A percentile compares a stretch with the other conserved stretches of the same genome.
Evolutionary conservation across 2,329 filamentous ascomycete genomes (phyloP).

Genomic region (Aspergillus brunneoviolaceus): DNA sequence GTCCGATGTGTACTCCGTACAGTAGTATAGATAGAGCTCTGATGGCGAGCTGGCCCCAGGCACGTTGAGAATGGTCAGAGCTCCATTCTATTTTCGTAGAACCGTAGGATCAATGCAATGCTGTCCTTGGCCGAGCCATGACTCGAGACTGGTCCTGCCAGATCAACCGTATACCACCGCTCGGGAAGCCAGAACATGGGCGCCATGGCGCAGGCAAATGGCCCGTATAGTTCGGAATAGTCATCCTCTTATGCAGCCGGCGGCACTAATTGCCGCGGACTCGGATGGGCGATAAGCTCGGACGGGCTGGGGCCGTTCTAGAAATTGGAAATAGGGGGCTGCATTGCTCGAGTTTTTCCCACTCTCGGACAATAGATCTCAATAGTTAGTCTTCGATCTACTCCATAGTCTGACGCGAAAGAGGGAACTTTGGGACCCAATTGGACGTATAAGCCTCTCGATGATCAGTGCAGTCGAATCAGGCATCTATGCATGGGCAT

Average conservation of each 20-base stretch:
- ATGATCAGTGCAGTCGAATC: neutral
- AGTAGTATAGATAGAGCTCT: neutral
- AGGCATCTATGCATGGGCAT: neutral
- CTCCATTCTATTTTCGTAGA: neutral
- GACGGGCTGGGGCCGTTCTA: neutral
- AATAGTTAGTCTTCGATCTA: neutral
- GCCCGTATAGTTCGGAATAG: neutral
- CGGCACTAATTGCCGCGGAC: neutral
- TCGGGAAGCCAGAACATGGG: neutral
- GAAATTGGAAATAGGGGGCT: neutral
- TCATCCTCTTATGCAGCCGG: neutral
- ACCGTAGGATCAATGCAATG: neutral
- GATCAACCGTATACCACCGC: neutral
- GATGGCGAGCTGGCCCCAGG: neutral
- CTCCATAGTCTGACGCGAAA: neutral
- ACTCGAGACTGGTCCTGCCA: neutral
- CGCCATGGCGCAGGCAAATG: neutral
- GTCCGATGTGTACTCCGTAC: too few species aligned
- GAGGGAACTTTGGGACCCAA: neutral
- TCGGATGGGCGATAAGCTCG: neutral
- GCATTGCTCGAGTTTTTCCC: neutral
- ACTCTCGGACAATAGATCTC: neutral
- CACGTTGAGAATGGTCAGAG: neutral
- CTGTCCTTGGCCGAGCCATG: neutral
- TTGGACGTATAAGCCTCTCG: neutral